Percentiles rank a stretch among this genome's conserved stretches.
phyloP scores from a whole-genome alignment of 2,329 filamentous ascomycete species.

The Xylariaceae sp. region DNA sequence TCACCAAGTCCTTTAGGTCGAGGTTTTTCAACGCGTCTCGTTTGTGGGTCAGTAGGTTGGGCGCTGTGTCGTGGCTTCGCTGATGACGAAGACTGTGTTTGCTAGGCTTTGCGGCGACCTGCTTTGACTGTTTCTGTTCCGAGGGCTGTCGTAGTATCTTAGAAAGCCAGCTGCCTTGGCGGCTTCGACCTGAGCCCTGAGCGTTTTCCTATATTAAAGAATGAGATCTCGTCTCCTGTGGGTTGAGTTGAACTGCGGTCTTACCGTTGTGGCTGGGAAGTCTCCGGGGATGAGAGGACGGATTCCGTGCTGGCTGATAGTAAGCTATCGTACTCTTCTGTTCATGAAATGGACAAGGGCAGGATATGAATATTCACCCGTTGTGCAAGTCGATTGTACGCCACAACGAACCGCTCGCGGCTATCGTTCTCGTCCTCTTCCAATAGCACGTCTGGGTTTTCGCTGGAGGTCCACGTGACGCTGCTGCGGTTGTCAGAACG shows the following conservation, averaged over 20 bases:
- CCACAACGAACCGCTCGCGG: conserved; percentile 44
- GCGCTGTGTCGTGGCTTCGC: conserved; percentile 51
- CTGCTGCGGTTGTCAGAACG: conserved; percentile 36
- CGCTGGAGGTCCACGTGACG: conserved; percentile 54
- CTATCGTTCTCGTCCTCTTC: conserved; percentile 47
- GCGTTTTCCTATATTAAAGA: background rate
- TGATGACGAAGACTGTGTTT: conserved; percentile 36
- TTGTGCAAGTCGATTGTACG: conserved; percentile 56
- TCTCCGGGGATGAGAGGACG: conserved; percentile 31
- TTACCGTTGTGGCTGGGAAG: conserved; percentile 22
- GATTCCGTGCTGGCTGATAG: conserved; percentile 47
- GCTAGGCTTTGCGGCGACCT: conserved; percentile 27
- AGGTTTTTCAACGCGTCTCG: conserved; percentile 44
- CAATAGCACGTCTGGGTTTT: conserved; percentile 41
- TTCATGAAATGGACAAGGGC: background rate
- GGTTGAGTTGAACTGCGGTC: conserved; percentile 7
- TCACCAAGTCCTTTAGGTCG: conserved; percentile 53
- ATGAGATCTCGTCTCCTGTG: background rate
- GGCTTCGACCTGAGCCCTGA: conserved; percentile 9
- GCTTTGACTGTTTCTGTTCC: conserved; percentile 22
- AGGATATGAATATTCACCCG: conserved; percentile 39
- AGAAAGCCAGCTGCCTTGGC: conserved; percentile 36
- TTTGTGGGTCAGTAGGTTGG: conserved; percentile 39
- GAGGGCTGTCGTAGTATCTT: conserved; percentile 34
- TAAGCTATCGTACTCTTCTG: background rate